These are phyloP conservation scores for Noccaea caerulescens DNA, from an alignment of 345 rosid genomes.

Conservation along the genomic window DNA sequence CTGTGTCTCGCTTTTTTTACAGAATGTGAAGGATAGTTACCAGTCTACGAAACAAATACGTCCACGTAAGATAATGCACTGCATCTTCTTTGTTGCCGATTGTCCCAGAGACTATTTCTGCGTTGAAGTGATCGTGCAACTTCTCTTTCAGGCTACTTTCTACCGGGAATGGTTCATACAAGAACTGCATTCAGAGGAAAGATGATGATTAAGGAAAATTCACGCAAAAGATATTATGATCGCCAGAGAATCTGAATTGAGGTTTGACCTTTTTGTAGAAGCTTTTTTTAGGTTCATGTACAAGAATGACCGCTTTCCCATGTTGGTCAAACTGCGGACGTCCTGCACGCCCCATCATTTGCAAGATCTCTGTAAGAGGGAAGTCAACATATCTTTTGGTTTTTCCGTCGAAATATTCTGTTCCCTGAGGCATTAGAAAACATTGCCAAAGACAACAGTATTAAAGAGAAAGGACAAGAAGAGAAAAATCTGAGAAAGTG, in stretches of 20 bases:
- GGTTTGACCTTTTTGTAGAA: constrained; percentile 86
- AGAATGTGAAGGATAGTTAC: constrained; percentile 50
- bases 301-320: constrained; percentile 98
- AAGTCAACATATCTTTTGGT: constrained; percentile 93
- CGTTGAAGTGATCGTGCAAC: constrained; percentile 84
- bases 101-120: constrained; percentile 91
- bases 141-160: constrained; percentile 96
- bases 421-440: constrained; percentile 65
- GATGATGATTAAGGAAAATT: constrained; percentile 27
- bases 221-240: constrained; percentile 21
- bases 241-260: constrained; percentile 17
- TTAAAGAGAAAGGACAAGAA: constrained; percentile 16
- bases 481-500: constrained; percentile 15
- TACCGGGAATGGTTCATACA: constrained; percentile 99
- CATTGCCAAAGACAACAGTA: constrained; percentile 11
- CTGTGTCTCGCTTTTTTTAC: background rate
- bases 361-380: constrained; percentile 96
- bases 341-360: constrained; percentile 99
- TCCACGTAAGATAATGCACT: constrained; percentile 93
- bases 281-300: constrained; percentile 98
- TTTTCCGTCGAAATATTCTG: constrained; percentile 95
- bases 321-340: constrained; percentile 99
- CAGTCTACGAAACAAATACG: constrained; percentile 94
- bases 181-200: constrained; percentile 60
- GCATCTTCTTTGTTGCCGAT: constrained; percentile 94